Percentiles rank a stretch among this genome's conserved stretches.
These are phyloP conservation scores for Clavulina sp. DNA, from an alignment of 768 basidiomycete species.

Conservation along the genomic window DNA sequence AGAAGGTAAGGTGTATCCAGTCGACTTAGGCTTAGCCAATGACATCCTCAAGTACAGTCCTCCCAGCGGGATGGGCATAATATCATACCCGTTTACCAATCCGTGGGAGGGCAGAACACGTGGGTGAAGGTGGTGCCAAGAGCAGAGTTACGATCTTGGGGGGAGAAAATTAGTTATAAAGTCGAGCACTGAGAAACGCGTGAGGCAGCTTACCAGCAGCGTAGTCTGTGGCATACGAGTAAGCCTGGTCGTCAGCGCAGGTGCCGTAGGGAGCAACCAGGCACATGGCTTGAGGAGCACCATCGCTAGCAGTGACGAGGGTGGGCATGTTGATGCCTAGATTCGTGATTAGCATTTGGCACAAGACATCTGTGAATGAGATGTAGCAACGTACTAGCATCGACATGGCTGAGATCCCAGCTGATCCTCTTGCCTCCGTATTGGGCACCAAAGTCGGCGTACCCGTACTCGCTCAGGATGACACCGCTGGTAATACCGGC, in stretches of 20 bases:
- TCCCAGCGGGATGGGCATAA: too few relatives aligned
- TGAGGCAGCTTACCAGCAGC: too few relatives aligned
- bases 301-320: not conserved
- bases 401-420: conserved; percentile 1
- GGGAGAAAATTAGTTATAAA: too few relatives aligned
- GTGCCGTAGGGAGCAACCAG: conserved; percentile 1
- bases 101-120: conserved; percentile 6
- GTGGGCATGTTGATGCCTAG: not conserved
- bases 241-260: conserved; percentile 4
- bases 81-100: too few relatives aligned
- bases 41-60: too few relatives aligned
- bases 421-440: conserved; percentile 5
- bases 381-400: not conserved
- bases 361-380: not conserved
- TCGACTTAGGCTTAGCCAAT: too few relatives aligned
- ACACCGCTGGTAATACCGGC: conserved; percentile 4
- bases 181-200: too few relatives aligned
- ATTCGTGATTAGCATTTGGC: not conserved
- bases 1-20: too few relatives aligned
- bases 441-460: conserved; percentile 1
- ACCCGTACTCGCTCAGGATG: conserved; percentile 4
- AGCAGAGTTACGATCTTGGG: conserved; percentile 5
- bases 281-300: not conserved
- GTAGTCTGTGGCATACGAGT: conserved; percentile 3
- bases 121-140: conserved; percentile 2